Base-by-base conservation (phyloP, 352 stramenopile species). In the Peronospora destructor region DNA sequence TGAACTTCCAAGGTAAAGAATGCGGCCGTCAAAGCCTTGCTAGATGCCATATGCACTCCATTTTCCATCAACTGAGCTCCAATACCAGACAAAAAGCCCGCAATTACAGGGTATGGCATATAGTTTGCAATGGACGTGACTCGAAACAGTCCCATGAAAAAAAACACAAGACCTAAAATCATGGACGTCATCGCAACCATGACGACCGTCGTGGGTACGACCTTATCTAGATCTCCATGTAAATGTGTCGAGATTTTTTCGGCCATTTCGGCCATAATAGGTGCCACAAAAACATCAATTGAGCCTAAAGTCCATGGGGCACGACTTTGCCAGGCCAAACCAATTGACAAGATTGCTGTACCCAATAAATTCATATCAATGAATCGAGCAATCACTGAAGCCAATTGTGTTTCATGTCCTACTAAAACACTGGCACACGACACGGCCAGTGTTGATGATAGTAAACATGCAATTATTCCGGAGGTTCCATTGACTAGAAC, bases 361-460 rank as follows among this genome's bases (percentile, higher is more conserved):
- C 81, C 78, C 6, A 91, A 45, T 35, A 91, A 61, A 52, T 91
- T 87, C 63, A 89, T 89, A 66, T 91, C 81, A 37, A 91, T 91
- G 26, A 87, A 87, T 23, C 83, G 73, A 3, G 81, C 77, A 39
- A 89, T 78, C 45, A 84, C 75, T 1, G 61, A 57, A 9, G 71
- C 44, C 4, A 91, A 56, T 13, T 75, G 76, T 26, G 73, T 83
- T 7, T 58, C 73, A 30, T 87, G 76, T 4, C 81, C 81, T 7
- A 91, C 81, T 1, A 89, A 37, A 13, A 91, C 81, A 57, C 77
- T 89, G 17, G 77, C 81, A 52, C 76, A 88, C 4, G 81, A 91
- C 5, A 91, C 81, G 0, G 81, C 80, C 2, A 91, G 56, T 19
- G 81, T 91, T 0, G 81, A 89, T 7, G 77, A 86, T 10, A 91